Conservation (phyloP, 192 early-diverging fungal genomes). For the Chytriomyces sp. region DNA sequence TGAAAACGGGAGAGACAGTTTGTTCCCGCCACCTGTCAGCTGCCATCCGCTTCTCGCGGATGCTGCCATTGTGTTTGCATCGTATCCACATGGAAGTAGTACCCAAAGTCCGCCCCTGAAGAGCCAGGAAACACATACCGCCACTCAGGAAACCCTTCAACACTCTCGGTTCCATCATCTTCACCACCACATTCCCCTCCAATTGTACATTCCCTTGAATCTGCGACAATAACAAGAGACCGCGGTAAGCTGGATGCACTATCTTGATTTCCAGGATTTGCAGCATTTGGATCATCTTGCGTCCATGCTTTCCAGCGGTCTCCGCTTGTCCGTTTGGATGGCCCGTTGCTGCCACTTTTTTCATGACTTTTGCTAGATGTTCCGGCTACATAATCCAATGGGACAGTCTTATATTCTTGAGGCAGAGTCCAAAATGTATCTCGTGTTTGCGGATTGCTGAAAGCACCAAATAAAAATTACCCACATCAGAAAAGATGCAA, state of each 20-base stretch:
- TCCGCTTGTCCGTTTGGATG: constrained; percentile 1
- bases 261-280: no score
- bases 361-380: constrained; percentile 29
- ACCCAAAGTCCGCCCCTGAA: constrained; percentile 28
- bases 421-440: constrained; percentile 58
- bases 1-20: no score
- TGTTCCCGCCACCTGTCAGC: no score
- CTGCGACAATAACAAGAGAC: no score
- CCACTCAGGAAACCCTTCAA: constrained; percentile 54
- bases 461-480: not conserved
- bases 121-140: constrained; percentile 47
- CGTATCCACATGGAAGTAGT: constrained; percentile 53
- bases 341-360: not conserved
- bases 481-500: not conserved
- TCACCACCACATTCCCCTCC: not conserved
- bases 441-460: constrained; percentile 47
- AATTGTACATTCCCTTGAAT: no score
- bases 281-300: not conserved
- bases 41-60: no score
- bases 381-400: constrained; percentile 7
- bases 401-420: constrained; percentile 42
- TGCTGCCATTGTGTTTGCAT: constrained; percentile 47
- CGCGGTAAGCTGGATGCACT: no score
- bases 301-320: constrained; percentile 11
- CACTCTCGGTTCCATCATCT: constrained; percentile 36